Conservation (phyloP, 352 stramenopile genomes). For the Blastocystis sp. region DNA sequence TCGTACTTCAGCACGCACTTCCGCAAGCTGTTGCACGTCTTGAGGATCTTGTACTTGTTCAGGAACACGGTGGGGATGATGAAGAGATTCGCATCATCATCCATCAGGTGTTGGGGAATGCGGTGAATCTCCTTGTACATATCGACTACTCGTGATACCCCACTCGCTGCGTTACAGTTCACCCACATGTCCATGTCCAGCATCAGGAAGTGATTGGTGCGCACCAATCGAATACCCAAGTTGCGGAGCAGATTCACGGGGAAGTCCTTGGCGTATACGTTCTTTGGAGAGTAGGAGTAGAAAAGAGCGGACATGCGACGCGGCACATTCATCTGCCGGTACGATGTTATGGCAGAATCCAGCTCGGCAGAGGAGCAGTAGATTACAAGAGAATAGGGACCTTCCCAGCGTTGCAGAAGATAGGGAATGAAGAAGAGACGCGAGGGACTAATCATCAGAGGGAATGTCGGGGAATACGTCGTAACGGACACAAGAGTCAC, state of each 20-base stretch:
- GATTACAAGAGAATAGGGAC: constrained; percentile 17
- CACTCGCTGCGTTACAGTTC: neutral
- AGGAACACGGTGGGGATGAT: constrained; percentile 40
- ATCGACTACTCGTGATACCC: neutral
- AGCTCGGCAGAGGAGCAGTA: constrained; percentile 1
- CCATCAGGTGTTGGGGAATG: constrained; percentile 23
- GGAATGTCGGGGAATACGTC: neutral
- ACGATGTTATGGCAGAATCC: neutral
- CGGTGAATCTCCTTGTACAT: constrained; percentile 40
- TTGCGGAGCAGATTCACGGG: constrained; percentile 72
- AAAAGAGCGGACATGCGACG: constrained; percentile 14
- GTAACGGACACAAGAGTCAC: constrained; percentile 41
- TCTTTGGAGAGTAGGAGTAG: constrained; percentile 1
- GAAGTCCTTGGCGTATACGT: constrained; percentile 61
- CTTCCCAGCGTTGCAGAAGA: constrained; percentile 23
- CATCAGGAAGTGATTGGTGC: constrained; percentile 68
- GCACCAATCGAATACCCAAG: constrained; percentile 30
- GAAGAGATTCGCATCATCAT: constrained; percentile 1
- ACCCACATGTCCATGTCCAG: constrained; percentile 73
- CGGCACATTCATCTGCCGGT: neutral
- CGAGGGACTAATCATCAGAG: neutral
- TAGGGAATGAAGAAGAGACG: constrained; percentile 57
- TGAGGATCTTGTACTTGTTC: constrained; percentile 16
- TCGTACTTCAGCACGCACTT: constrained; percentile 8
- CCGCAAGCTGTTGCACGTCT: neutral